Base-by-base conservation (phyloP, 768 basidiomycete genomes). In the Galerina marginata region DNA sequence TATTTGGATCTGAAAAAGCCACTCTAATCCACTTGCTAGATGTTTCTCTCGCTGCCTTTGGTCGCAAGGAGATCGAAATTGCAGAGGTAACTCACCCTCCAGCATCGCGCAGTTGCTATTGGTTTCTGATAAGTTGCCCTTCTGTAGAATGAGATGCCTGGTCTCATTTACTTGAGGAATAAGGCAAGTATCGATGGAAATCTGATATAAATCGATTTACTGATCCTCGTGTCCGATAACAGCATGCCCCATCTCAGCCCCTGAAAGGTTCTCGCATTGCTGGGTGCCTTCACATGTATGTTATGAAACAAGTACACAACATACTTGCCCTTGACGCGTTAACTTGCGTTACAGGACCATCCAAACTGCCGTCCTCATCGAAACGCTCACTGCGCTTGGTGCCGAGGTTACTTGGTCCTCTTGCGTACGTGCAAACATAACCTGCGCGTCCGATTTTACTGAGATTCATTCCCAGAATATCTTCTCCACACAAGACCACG, bases 401-500 rank as follows among this genome's bases (percentile, higher is more conserved):
- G 97, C 97, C 62, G 91, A 98, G 74, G 96, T 99, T 56, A 86
- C 96, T 67, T 99, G 97, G 97, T 99, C 97, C 25, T 98, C 95
- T 67, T 97, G 95, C 78, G 93, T 94, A 75, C 45, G 91, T 82
- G 38, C 61, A 57, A 23, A 38, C 49, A 36, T 14, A 25, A 16
- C 10, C 58, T 47, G 55, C 40, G 51, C 36, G 6, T 47, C 40
- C 33, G 36, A 7, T 56, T 45, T 37, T 38, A 38, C 33, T 70
- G 42, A 52, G 14, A 23, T 25, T 40, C 6, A 16, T 59, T 33
- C 29, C 14, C 39, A 95, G 93, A 97, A 99, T 83, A 99, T 99
- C 75, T 99, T 96, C 82, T 99, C 97, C 51, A 99, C 97, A 53
- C 97, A 99, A 79, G 97, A 99, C 76, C 97, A 99, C 79, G 97